Evolutionary conservation across 2,329 filamentous ascomycete genomes (phyloP).

Genomic region (Pyricularia sp.): DNA sequence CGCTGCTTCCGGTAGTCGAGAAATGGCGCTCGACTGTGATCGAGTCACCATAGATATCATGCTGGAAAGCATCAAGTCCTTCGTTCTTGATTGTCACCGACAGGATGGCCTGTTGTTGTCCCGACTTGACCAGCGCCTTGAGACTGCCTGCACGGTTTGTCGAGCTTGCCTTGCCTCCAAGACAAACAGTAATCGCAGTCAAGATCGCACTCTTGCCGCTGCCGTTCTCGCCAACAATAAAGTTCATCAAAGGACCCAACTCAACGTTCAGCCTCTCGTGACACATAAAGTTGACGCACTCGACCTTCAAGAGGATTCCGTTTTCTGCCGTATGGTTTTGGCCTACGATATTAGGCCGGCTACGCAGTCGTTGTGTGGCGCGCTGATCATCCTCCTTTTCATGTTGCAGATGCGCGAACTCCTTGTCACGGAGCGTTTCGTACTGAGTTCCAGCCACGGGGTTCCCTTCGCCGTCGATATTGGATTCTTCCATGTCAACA

Average conservation of each 20-base stretch:
- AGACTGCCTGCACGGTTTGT: constrained; percentile 88
- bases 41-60: constrained; percentile 69
- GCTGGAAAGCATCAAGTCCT: constrained; percentile 75
- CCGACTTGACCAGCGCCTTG: constrained; percentile 84
- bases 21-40: constrained; percentile 93
- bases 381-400: constrained; percentile 50
- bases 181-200: constrained; percentile 83
- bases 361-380: constrained; percentile 55
- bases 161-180: constrained; percentile 88
- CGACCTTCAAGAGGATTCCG: constrained; percentile 81
- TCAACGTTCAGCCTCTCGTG: constrained; percentile 73
- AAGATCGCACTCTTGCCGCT: constrained; percentile 95
- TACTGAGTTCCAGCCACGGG: constrained; percentile 47
- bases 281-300: constrained; percentile 94
- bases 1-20: constrained; percentile 60
- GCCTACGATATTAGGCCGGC: constrained; percentile 35
- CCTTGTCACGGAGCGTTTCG: constrained; percentile 49
- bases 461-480: constrained; percentile 17
- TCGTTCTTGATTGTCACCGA: constrained; percentile 86
- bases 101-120: constrained; percentile 65
- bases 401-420: constrained; percentile 47
- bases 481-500: neutral
- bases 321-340: constrained; percentile 71
- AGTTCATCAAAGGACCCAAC: constrained; percentile 93
- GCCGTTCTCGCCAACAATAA: constrained; percentile 94